These are phyloP conservation scores for Tetratostichococcus sp. DNA, from an alignment of 139 green algal species.

Conservation along the genomic window DNA sequence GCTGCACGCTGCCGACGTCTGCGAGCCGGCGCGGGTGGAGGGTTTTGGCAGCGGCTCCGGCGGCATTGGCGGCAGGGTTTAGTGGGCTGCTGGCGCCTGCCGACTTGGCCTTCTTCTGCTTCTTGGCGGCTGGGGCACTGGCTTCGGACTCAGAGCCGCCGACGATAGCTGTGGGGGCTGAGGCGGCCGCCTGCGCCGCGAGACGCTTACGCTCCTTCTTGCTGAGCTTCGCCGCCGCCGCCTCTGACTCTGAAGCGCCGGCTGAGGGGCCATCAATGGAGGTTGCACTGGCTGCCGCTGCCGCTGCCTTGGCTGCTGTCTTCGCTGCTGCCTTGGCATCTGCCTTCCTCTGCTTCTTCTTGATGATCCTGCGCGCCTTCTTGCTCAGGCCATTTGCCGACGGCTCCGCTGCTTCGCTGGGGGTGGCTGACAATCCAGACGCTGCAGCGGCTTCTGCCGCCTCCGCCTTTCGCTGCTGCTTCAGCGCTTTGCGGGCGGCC, in stretches of 20 bases:
- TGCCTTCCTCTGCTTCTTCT: slow-evolving; percentile 11
- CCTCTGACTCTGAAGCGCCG: background rate
- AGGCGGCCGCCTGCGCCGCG: background rate
- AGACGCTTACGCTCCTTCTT: slow-evolving; percentile 7
- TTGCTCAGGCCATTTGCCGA: no score
- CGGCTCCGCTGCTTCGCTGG: no score
- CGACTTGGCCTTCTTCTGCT: background rate
- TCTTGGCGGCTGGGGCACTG: background rate
- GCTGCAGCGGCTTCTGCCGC: background rate
- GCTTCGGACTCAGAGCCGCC: background rate
- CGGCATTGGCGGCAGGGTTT: background rate
- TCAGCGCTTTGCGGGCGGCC: background rate
- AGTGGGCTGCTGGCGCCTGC: background rate
- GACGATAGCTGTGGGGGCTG: background rate
- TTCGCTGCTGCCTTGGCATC: no score
- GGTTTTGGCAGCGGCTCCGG: slow-evolving; percentile 3
- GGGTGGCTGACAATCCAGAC: no score
- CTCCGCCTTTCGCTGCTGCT: slow-evolving; percentile 7
- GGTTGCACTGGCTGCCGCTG: no score
- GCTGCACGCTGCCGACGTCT: slow-evolving; percentile 4
- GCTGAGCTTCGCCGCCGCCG: background rate
- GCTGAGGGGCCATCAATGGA: no score
- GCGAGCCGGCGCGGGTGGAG: background rate
- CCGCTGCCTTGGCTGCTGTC: no score
- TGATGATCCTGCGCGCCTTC: no score